phyloP scores from a whole-genome alignment of 306 rosid genomes.

The Fragaria vesca region DNA sequence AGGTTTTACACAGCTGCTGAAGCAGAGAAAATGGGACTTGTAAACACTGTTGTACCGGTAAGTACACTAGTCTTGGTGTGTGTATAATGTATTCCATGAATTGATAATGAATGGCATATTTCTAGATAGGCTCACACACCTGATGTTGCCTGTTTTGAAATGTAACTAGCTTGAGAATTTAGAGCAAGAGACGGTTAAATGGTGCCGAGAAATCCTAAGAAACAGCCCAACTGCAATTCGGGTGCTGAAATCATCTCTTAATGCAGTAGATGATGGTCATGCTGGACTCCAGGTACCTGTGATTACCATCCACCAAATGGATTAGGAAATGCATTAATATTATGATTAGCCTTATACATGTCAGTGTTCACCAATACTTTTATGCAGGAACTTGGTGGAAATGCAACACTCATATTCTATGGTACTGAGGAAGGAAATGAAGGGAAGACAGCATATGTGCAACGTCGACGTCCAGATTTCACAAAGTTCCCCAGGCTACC shows the following conservation, averaged over 20 bases:
- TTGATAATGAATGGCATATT: not conserved
- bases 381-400: slow-evolving; percentile 67
- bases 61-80: slow-evolving; percentile 26
- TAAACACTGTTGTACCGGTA: slow-evolving; percentile 79
- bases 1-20: slow-evolving; percentile 81
- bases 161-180: slow-evolving; percentile 55
- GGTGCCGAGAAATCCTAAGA: slow-evolving; percentile 83
- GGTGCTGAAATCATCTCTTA: slow-evolving; percentile 79
- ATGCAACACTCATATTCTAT: slow-evolving; percentile 75
- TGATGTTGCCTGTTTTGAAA: not conserved
- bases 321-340: not conserved
- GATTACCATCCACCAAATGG: not conserved
- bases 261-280: slow-evolving; percentile 91
- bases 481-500: slow-evolving; percentile 68
- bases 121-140: not conserved
- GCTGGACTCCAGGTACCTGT: slow-evolving; percentile 81
- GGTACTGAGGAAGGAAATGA: slow-evolving; percentile 79
- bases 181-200: slow-evolving; percentile 83
- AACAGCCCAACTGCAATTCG: slow-evolving; percentile 92
- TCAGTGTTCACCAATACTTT: not conserved
- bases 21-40: slow-evolving; percentile 96
- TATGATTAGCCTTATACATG: not conserved
- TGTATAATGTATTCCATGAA: not conserved
- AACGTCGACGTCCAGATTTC: slow-evolving; percentile 71
- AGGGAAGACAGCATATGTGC: slow-evolving; percentile 66